A percentile compares a stretch with the other conserved stretches of the same genome.
Conservation (phyloP, 208 protist genomes). For the Trypanosomatidae sp. region DNA sequence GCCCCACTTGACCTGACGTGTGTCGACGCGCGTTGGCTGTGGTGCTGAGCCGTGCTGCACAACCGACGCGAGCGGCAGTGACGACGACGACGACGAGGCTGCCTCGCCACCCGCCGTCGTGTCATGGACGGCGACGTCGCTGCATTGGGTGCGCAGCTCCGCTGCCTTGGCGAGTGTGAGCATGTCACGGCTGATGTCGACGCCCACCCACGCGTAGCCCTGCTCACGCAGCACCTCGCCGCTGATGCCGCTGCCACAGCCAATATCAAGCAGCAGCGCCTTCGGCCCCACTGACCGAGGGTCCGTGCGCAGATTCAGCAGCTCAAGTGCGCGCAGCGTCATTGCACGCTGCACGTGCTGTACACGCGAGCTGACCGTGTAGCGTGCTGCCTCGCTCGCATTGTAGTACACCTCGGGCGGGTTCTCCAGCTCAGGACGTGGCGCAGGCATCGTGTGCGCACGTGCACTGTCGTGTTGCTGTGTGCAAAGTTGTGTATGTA, state of each 20-base stretch:
- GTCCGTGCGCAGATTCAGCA: conserved; percentile 84
- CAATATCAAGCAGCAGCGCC: conserved; percentile 95
- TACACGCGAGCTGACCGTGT: conserved; percentile 93
- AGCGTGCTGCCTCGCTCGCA: conserved; percentile 88
- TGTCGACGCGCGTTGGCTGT: conserved; percentile 22
- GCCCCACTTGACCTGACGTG: conserved; percentile 63
- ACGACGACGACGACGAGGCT: not conserved
- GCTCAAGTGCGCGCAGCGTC: conserved; percentile 96
- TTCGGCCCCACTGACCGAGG: not conserved
- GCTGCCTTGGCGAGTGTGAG: conserved; percentile 77
- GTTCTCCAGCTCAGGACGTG: conserved; percentile 86
- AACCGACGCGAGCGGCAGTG: not conserved
- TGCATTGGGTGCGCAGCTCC: conserved; percentile 43
- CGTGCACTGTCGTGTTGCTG: too few species aligned
- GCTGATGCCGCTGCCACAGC: conserved; percentile 97
- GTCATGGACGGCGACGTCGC: conserved; percentile 6
- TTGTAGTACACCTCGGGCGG: conserved; percentile 96
- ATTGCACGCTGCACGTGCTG: conserved; percentile 95
- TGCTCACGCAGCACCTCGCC: conserved; percentile 90
- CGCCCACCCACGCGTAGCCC: conserved; percentile 96
- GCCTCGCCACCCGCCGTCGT: too few species aligned
- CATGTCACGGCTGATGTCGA: conserved; percentile 95
- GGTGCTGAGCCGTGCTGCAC: conserved; percentile 5
- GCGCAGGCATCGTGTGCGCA: conserved; percentile 55
- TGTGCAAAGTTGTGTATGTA: too few species aligned